Evolutionary conservation across 1,284 basidiomycete species (phyloP).

Genomic region (Puccinia novopanici): DNA sequence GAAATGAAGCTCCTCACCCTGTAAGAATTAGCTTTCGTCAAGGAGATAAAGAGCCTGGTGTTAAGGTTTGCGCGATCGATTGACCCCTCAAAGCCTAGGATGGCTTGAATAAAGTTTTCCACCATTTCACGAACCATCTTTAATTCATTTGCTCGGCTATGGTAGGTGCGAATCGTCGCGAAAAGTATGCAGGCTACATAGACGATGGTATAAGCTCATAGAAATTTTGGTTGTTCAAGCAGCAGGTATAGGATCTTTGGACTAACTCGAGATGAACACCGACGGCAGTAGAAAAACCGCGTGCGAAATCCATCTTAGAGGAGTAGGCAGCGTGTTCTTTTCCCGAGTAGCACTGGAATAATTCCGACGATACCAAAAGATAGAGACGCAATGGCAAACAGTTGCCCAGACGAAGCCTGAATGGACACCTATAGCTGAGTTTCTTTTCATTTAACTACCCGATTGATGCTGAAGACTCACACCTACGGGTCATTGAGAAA

Average conservation of each 20-base stretch:
- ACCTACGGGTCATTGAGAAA: constrained; percentile 9
- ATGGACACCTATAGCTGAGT: background rate
- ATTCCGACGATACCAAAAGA: constrained; percentile 35
- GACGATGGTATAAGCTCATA: background rate
- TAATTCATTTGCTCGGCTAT: background rate
- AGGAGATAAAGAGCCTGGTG: background rate
- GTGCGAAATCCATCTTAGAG: constrained; percentile 6
- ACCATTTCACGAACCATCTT: background rate
- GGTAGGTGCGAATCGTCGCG: background rate
- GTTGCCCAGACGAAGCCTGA: constrained; percentile 35
- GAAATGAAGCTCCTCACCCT: background rate
- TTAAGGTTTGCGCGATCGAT: background rate
- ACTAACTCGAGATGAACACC: background rate
- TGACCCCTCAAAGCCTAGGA: background rate
- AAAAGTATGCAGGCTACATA: background rate
- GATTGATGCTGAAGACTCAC: constrained; percentile 6
- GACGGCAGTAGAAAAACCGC: constrained; percentile 7
- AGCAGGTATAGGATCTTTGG: background rate
- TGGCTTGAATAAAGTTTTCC: background rate
- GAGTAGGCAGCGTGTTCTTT: constrained; percentile 1
- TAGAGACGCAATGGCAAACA: constrained; percentile 33
- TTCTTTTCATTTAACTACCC: background rate
- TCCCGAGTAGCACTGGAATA: constrained; percentile 3
- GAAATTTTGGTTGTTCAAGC: background rate
- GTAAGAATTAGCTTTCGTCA: background rate